These are phyloP conservation scores for Achaetomium macrosporum DNA, from an alignment of 2,329 filamentous ascomycete genomes.

Conservation along the genomic window DNA sequence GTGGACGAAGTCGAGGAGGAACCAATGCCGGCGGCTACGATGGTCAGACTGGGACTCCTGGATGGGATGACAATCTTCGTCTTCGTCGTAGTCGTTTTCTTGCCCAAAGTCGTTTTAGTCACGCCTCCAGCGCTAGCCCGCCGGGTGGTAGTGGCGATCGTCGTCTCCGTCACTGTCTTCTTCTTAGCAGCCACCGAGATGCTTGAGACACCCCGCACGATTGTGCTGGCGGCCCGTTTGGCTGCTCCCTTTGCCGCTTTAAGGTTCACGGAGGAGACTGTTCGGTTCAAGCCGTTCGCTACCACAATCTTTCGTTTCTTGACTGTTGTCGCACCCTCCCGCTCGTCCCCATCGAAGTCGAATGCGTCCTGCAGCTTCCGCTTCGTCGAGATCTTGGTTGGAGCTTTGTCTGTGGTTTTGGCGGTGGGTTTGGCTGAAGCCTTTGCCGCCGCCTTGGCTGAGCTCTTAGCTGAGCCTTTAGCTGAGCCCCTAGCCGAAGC, in stretches of 20 bases:
- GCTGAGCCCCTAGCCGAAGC: background rate
- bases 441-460: slow-evolving; percentile 17
- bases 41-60: slow-evolving; percentile 20
- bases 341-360: slow-evolving; percentile 35
- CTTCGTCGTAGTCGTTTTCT: background rate
- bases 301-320: slow-evolving; percentile 46
- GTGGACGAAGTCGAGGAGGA: background rate
- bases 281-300: slow-evolving; percentile 32
- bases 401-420: background rate
- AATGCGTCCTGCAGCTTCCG: slow-evolving; percentile 51
- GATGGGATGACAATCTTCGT: slow-evolving; percentile 8
- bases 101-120: background rate
- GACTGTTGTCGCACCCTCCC: slow-evolving; percentile 23
- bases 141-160: background rate
- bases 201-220: slow-evolving; percentile 37
- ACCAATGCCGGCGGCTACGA: slow-evolving; percentile 18
- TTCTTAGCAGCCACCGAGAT: slow-evolving; percentile 34
- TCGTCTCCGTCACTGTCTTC: slow-evolving; percentile 1
- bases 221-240: slow-evolving; percentile 31
- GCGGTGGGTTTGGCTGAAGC: slow-evolving; percentile 19
- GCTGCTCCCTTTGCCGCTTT: slow-evolving; percentile 33
- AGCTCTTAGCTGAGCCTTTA: slow-evolving; percentile 29
- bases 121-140: background rate
- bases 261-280: slow-evolving; percentile 28
- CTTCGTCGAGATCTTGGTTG: slow-evolving; percentile 38